Evolutionary conservation across 164 flowering plant species (phyloP).

Genomic region (Cinnamomum micranthum): DNA sequence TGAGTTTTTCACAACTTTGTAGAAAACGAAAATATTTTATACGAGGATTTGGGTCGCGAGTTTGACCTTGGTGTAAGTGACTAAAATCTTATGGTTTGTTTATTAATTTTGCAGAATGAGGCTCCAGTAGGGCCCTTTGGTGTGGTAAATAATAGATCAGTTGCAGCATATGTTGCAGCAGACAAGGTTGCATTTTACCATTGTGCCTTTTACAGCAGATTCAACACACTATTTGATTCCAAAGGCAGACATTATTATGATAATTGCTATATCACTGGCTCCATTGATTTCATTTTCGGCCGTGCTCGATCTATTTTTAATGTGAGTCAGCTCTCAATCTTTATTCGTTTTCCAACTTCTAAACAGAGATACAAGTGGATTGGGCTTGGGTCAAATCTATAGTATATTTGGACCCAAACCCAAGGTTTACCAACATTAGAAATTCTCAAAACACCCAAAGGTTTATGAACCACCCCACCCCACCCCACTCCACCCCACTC

Average conservation of each 20-base stretch:
- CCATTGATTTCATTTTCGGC: slow-evolving; percentile 87
- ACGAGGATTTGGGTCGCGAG: too few species aligned
- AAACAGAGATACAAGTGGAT: too few species aligned
- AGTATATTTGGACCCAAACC: too few species aligned
- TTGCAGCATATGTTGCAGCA: slow-evolving; percentile 73
- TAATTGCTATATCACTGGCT: slow-evolving; percentile 84
- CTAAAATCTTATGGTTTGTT: not conserved
- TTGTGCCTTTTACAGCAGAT: slow-evolving; percentile 75
- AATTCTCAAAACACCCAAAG: too few species aligned
- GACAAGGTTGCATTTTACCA: slow-evolving; percentile 86
- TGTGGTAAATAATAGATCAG: slow-evolving; percentile 58
- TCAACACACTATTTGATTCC: slow-evolving; percentile 74
- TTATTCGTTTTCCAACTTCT: too few species aligned
- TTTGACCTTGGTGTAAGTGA: too few species aligned
- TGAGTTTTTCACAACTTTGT: too few species aligned
- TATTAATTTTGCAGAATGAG: slow-evolving; percentile 46
- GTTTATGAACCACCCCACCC: too few species aligned
- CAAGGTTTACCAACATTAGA: too few species aligned
- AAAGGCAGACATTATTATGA: slow-evolving; percentile 77
- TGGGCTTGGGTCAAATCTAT: too few species aligned
- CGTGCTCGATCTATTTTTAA: slow-evolving; percentile 50
- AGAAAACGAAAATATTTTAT: too few species aligned
- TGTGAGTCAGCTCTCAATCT: slow-evolving; percentile 20
- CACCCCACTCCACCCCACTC: too few species aligned
- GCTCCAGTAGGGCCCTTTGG: slow-evolving; percentile 58